These are phyloP conservation scores for Anisogramma anomala DNA, from an alignment of 2,329 filamentous ascomycete species.

Conservation along the genomic window DNA sequence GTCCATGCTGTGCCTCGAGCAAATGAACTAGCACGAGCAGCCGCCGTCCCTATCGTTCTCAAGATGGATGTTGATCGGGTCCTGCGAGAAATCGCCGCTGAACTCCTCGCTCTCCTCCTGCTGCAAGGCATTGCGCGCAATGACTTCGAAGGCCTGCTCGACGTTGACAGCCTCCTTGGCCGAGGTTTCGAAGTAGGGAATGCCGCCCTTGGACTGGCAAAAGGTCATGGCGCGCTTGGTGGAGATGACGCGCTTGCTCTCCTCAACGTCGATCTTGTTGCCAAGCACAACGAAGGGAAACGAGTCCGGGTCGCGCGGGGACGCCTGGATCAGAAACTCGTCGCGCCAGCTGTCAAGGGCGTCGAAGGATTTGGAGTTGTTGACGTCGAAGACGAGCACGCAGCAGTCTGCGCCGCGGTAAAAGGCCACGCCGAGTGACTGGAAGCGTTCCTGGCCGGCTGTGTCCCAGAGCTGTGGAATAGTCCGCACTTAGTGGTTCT, in stretches of 20 bases:
- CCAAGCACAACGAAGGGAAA: slow-evolving; percentile 97
- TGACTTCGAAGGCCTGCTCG: slow-evolving; percentile 75
- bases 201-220: slow-evolving; percentile 92
- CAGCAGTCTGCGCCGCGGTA: slow-evolving; percentile 97
- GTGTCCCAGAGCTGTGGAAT: slow-evolving; percentile 83
- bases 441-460: slow-evolving; percentile 85
- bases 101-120: slow-evolving; percentile 98
- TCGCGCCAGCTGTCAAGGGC: slow-evolving; percentile 97
- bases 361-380: slow-evolving; percentile 98
- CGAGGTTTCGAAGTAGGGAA: slow-evolving; percentile 98
- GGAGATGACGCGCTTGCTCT: slow-evolving; percentile 93
- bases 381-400: slow-evolving; percentile 95
- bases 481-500: slow-evolving; percentile 3
- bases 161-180: slow-evolving; percentile 98
- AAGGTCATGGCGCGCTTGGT: slow-evolving; percentile 95
- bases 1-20: too few relatives aligned
- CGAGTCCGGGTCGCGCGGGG: slow-evolving; percentile 88
- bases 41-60: slow-evolving; percentile 87
- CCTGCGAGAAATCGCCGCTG: slow-evolving; percentile 80
- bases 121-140: slow-evolving; percentile 85
- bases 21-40: slow-evolving; percentile 64
- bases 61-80: slow-evolving; percentile 96
- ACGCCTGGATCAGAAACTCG: slow-evolving; percentile 95
- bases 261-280: slow-evolving; percentile 98
- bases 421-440: slow-evolving; percentile 93